Percentiles rank a stretch among this genome's conserved stretches.
Evolutionary conservation across 192 early-diverging fungal genomes (phyloP).

Genomic region (Pilobolus umbonatus): DNA sequence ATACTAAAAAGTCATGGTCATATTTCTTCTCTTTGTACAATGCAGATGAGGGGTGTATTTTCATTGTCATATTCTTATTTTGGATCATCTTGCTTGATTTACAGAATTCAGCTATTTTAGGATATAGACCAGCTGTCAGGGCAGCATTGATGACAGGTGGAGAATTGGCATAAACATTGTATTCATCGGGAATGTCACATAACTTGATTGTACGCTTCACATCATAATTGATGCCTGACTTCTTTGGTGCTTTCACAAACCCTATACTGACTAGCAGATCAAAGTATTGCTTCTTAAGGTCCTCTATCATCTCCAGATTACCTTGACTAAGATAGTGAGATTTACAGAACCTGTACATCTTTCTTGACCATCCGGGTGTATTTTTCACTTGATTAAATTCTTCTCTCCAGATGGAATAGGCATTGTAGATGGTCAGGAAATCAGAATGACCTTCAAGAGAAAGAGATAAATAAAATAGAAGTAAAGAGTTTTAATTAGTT

Average conservation of each 20-base stretch:
- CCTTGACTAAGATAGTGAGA: slow-evolving; percentile 48
- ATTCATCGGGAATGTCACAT: slow-evolving; percentile 35
- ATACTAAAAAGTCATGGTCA: slow-evolving; percentile 31
- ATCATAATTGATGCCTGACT: slow-evolving; percentile 8
- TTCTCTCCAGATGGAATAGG: slow-evolving; percentile 45
- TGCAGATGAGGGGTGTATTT: slow-evolving; percentile 79
- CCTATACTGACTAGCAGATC: slow-evolving; percentile 44
- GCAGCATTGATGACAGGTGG: slow-evolving; percentile 64
- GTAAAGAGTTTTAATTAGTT: background rate
- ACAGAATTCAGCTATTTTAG: slow-evolving; percentile 55
- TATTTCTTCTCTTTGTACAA: slow-evolving; percentile 43
- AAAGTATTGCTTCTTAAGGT: slow-evolving; percentile 54
- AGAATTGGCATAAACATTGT: slow-evolving; percentile 37
- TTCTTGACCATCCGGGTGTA: slow-evolving; percentile 7
- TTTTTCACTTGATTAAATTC: slow-evolving; percentile 16
- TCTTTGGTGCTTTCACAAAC: slow-evolving; percentile 32
- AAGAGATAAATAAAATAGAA: slow-evolving; percentile 4
- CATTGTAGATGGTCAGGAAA: slow-evolving; percentile 48
- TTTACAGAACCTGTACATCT: slow-evolving; percentile 40
- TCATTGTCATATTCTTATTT: slow-evolving; percentile 47
- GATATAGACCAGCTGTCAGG: slow-evolving; percentile 80
- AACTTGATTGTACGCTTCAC: slow-evolving; percentile 18
- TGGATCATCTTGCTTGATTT: slow-evolving; percentile 30
- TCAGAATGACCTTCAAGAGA: slow-evolving; percentile 37
- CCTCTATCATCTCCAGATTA: slow-evolving; percentile 49